These are phyloP conservation scores for Hapsidospora chrysogenum DNA, from an alignment of 495 filamentous ascomycete species.

Conservation along the genomic window DNA sequence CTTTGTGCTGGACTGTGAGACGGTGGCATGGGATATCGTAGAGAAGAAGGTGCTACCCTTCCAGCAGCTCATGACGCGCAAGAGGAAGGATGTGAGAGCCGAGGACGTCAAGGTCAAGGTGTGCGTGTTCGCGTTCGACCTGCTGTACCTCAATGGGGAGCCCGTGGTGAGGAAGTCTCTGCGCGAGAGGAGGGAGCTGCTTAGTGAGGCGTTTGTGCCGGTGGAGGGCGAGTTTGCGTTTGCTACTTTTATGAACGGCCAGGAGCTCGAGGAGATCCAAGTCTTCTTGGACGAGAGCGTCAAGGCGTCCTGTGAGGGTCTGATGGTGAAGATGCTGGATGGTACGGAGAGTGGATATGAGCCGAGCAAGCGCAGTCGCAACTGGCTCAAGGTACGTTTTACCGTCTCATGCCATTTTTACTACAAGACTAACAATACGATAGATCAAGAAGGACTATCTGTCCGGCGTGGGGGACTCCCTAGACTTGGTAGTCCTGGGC, in stretches of 20 bases:
- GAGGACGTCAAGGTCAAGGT: constrained; percentile 96
- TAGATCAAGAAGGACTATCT: constrained; percentile 97
- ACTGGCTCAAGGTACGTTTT: constrained; percentile 78
- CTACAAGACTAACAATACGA: constrained; percentile 8
- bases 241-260: constrained; percentile 75
- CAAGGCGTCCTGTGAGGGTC: constrained; percentile 85
- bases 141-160: constrained; percentile 88
- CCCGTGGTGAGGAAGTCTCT: constrained; percentile 76
- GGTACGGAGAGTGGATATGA: constrained; percentile 84
- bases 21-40: constrained; percentile 86
- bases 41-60: constrained; percentile 94
- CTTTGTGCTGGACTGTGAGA: constrained; percentile 95
- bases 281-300: constrained; percentile 79
- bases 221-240: constrained; percentile 86
- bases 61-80: constrained; percentile 94
- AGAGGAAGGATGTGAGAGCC: constrained; percentile 92
- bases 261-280: constrained; percentile 84
- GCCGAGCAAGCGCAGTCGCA: constrained; percentile 84
- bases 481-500: constrained; percentile 89
- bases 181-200: constrained; percentile 62
- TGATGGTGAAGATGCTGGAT: constrained; percentile 99
- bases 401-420: not conserved
- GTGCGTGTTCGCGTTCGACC: constrained; percentile 92
- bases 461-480: constrained; percentile 77
- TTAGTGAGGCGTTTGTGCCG: constrained; percentile 55